Percentiles rank a stretch among this genome's conserved stretches.
phyloP scores from a whole-genome alignment of 768 basidiomycete species.

The Lactarius vividus region DNA sequence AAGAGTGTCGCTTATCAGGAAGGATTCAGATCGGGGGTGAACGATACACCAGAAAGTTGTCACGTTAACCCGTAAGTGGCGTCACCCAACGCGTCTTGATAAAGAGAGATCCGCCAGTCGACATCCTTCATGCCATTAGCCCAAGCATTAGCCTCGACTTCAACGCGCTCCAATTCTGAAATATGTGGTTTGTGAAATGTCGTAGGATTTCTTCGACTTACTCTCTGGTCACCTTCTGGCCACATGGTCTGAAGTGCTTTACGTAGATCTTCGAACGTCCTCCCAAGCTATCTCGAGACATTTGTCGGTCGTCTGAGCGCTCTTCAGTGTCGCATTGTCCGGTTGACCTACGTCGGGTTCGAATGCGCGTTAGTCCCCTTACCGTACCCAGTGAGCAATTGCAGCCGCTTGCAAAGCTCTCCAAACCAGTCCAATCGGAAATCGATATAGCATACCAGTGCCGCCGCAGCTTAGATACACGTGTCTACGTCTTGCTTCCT shows the following conservation, averaged over 20 bases:
- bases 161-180: not conserved
- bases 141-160: not conserved
- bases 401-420: too few species aligned
- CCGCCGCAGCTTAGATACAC: conserved; percentile 1
- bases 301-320: not conserved
- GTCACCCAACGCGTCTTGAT: not conserved
- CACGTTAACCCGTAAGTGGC: conserved; percentile 1
- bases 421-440: not conserved
- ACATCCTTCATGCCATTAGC: not conserved
- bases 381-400: too few species aligned
- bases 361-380: too few species aligned
- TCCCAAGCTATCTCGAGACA: not conserved
- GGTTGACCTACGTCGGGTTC: too few species aligned
- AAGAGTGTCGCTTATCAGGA: too few species aligned
- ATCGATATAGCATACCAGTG: not conserved
- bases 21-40: too few species aligned
- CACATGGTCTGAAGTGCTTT: not conserved
- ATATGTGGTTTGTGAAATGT: not conserved
- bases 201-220: not conserved
- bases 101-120: not conserved
- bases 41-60: not conserved
- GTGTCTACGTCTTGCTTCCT: not conserved
- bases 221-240: not conserved
- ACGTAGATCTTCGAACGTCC: not conserved
- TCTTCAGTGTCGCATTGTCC: not conserved